Base-by-base conservation (phyloP, 371 early-diverging fungal genomes). In the Capillidium heterosporum region DNA sequence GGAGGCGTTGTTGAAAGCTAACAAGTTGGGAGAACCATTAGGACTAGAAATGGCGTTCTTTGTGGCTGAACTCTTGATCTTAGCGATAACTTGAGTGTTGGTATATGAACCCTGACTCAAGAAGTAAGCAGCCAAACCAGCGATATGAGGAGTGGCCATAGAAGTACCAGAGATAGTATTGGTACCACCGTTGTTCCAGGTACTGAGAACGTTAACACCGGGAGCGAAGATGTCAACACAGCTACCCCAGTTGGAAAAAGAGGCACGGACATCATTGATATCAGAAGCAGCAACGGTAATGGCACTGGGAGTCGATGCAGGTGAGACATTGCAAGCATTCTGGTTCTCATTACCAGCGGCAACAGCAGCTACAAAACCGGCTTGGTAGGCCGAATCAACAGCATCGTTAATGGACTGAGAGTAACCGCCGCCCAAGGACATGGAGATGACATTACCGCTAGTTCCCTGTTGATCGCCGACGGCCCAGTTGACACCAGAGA, bases 71-170 rank as follows among this genome's bases (percentile, higher is more conserved):
- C n/a, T n/a, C n/a, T n/a, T n/a, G n/a, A n/a, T n/a, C n/a, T n/a
- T n/a, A n/a, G n/a, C n/a, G n/a, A n/a, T n/a, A n/a, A n/a, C n/a
- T n/a, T n/a, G n/a, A n/a, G n/a, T n/a, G n/a, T n/a, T n/a, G n/a
- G n/a, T n/a, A n/a, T n/a, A n/a, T n/a, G n/a, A n/a, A n/a, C n/a
- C n/a, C n/a, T n/a, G n/a, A n/a, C n/a, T n/a, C n/a, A n/a, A n/a
- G n/a, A n/a, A n/a, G n/a, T n/a, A n/a, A n/a, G n/a, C 40, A 17
- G 69, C 63, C 32, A 67, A 64, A 44, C 70, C 73, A 31, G 66
- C 61, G 7, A 82, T 81, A 62, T 83, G 84, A 17, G 85, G 84
- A 35, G 73, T 69, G 17, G 87, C 81, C 84, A 84, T 84, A 13
- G 81, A 81, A 17, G 89, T 85, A 59, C 90, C 90, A 17, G 82